A percentile compares a stretch with the other conserved stretches of the same genome.
Evolutionary conservation across 1,284 basidiomycete species (phyloP).

Genomic region (Ceratorhiza oryzae-sativae): DNA sequence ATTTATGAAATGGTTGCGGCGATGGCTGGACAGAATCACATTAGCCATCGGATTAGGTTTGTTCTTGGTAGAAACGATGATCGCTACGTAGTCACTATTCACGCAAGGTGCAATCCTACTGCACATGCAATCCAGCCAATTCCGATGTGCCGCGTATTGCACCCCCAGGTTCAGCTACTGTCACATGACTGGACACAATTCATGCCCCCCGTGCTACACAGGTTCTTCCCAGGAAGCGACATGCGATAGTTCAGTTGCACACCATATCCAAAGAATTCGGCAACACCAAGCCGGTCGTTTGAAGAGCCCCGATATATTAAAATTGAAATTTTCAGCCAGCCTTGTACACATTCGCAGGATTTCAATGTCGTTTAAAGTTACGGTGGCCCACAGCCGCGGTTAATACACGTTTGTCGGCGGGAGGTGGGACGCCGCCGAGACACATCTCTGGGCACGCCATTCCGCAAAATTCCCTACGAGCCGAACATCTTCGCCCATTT

Average conservation of each 20-base stretch:
- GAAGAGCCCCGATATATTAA: too few species aligned
- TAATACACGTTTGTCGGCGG: too few species aligned
- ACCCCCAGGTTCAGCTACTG: background rate
- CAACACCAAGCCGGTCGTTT: too few species aligned
- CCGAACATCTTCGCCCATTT: too few species aligned
- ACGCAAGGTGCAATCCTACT: background rate
- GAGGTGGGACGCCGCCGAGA: too few species aligned
- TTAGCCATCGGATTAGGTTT: background rate
- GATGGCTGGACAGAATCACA: background rate
- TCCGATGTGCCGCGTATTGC: background rate
- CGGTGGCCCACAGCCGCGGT: too few species aligned
- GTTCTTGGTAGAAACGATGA: background rate
- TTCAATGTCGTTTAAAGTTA: too few species aligned
- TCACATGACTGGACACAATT: background rate
- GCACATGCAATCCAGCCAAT: background rate
- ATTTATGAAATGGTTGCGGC: background rate
- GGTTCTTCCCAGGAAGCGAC: background rate
- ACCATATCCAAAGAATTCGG: too few species aligned
- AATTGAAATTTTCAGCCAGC: too few species aligned
- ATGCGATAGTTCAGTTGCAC: background rate
- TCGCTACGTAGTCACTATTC: background rate
- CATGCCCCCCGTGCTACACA: background rate
- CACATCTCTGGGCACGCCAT: too few species aligned
- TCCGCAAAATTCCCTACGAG: too few species aligned
- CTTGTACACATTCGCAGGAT: too few species aligned